These are phyloP conservation scores for Naganishia vishniacii DNA, from an alignment of 768 basidiomycete genomes.

Conservation along the genomic window DNA sequence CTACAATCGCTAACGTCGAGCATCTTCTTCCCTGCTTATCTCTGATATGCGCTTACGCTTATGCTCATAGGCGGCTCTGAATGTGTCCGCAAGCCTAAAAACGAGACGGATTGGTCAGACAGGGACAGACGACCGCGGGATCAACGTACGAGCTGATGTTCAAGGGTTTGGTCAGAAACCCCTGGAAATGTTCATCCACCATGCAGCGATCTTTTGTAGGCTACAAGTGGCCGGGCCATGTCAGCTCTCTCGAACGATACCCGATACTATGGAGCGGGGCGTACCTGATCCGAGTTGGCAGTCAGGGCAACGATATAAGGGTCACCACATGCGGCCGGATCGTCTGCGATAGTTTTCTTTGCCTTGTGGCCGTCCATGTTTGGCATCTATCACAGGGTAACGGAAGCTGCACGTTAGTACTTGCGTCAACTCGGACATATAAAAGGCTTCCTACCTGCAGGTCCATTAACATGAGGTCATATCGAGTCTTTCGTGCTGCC, in stretches of 20 bases:
- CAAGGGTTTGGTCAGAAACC: constrained; percentile 21
- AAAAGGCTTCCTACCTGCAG: constrained; percentile 31
- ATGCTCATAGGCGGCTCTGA: no score
- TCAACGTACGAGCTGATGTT: no score
- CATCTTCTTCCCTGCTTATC: no score
- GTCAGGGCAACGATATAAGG: no score
- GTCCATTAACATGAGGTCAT: constrained; percentile 46
- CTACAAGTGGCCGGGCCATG: neutral
- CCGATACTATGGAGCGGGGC: neutral
- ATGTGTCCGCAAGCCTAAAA: no score
- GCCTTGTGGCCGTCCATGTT: constrained; percentile 26
- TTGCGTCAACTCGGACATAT: neutral
- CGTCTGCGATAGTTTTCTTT: constrained; percentile 1
- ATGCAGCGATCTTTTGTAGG: constrained; percentile 20
- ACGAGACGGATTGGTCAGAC: no score
- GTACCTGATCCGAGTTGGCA: constrained; percentile 26
- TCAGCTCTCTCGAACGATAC: neutral
- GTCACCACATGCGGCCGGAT: constrained; percentile 16
- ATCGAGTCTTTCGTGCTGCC: constrained; percentile 34
- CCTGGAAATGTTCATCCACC: constrained; percentile 19
- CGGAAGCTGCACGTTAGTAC: neutral
- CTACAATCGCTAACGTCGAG: no score
- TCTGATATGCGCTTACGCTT: no score
- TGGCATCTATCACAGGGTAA: constrained; percentile 23
- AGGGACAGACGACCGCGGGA: no score